These are phyloP conservation scores for Conticribra weissflogii DNA, from an alignment of 108 stramenopile genomes.

Conservation along the genomic window DNA sequence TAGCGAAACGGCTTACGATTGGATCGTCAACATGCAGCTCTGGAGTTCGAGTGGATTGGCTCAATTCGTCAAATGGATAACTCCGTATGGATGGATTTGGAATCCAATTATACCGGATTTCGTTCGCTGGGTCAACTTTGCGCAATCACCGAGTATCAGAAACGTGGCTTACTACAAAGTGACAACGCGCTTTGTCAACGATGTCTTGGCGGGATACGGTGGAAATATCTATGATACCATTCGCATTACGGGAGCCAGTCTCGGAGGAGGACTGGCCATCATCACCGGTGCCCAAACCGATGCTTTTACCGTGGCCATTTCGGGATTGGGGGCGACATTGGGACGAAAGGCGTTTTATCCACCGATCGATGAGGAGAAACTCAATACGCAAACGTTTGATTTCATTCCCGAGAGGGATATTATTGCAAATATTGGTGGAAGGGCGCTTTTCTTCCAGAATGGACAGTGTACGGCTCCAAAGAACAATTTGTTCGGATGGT, in stretches of 20 bases:
- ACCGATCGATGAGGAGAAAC: constrained; percentile 49
- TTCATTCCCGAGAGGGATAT: constrained; percentile 81
- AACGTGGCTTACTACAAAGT: constrained; percentile 45
- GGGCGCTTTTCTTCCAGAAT: constrained; percentile 36
- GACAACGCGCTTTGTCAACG: constrained; percentile 41
- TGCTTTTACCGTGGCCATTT: constrained; percentile 65
- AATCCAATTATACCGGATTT: constrained; percentile 63
- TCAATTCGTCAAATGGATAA: constrained; percentile 60
- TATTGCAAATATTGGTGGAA: constrained; percentile 74
- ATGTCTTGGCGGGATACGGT: constrained; percentile 36
- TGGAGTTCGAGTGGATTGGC: constrained; percentile 72
- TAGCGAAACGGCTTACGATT: constrained; percentile 71
- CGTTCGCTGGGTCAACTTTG: constrained; percentile 41
- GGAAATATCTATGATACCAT: constrained; percentile 22
- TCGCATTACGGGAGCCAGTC: constrained; percentile 44
- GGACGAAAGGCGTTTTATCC: constrained; percentile 68
- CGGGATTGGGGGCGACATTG: constrained; percentile 74
- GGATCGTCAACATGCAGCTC: constrained; percentile 72
- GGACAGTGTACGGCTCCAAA: constrained; percentile 45
- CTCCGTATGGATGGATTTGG: constrained; percentile 74
- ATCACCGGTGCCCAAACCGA: constrained; percentile 81
- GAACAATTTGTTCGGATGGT: constrained; percentile 54
- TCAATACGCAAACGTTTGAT: constrained; percentile 76
- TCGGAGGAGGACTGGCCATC: constrained; percentile 80
- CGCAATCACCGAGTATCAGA: constrained; percentile 37